A percentile compares a stretch with the other conserved stretches of the same genome.
Conservation (phyloP, 495 filamentous ascomycete genomes). For the Xylaria sp. region DNA sequence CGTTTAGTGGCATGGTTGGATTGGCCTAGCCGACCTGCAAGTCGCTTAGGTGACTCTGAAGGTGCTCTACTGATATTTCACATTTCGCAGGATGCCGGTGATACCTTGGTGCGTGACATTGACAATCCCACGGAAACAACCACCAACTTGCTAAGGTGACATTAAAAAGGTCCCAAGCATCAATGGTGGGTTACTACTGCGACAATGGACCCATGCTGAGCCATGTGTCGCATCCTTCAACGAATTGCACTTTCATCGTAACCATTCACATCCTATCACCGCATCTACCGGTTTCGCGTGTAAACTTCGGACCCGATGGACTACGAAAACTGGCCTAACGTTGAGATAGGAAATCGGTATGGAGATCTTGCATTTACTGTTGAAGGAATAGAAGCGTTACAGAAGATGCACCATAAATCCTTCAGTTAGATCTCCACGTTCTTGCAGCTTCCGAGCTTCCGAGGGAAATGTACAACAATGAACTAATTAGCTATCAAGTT, state of each 20-base stretch:
- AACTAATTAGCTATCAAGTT: constrained; percentile 2
- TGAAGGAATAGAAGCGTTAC: background rate
- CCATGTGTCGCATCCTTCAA: constrained; percentile 26
- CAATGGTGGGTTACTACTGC: constrained; percentile 16
- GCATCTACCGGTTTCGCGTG: background rate
- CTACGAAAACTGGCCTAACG: background rate
- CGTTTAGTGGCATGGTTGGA: background rate
- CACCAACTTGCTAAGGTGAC: constrained; percentile 16
- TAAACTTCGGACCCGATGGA: background rate
- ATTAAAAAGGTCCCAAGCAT: constrained; percentile 30
- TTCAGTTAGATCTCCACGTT: background rate
- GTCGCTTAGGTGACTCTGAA: background rate
- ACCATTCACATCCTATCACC: background rate
- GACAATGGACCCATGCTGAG: constrained; percentile 19
- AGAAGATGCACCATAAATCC: constrained; percentile 18
- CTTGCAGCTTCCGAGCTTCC: constrained; percentile 11
- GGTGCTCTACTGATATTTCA: background rate
- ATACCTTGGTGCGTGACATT: constrained; percentile 1
- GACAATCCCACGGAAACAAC: background rate
- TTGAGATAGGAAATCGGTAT: background rate
- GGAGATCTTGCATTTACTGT: background rate
- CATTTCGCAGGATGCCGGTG: background rate
- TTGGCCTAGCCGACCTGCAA: background rate
- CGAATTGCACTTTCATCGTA: background rate
- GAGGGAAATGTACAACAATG: background rate